phyloP scores from a whole-genome alignment of 345 rosid species.

The Camelina laxa region DNA sequence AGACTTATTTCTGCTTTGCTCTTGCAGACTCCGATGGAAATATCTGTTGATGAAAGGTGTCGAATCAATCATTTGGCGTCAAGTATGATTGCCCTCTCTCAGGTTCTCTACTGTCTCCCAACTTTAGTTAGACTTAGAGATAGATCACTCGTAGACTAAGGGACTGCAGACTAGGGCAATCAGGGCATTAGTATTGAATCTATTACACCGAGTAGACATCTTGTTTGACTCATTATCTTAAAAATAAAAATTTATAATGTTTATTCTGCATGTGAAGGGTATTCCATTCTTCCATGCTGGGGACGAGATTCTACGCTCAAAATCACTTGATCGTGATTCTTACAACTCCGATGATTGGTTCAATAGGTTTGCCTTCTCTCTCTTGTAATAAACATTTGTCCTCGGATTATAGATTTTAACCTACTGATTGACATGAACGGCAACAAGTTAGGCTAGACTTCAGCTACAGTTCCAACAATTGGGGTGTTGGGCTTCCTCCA shows the following conservation, averaged over 20 bases:
- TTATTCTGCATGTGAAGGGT: constrained; percentile 56
- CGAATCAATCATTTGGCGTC: constrained; percentile 88
- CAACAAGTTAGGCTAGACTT: constrained; percentile 72
- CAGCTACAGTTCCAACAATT: constrained; percentile 73
- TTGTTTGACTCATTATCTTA: constrained; percentile 13
- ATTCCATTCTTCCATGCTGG: constrained; percentile 95
- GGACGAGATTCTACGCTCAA: constrained; percentile 94
- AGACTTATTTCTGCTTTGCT: constrained; percentile 31
- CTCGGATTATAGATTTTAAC: not conserved
- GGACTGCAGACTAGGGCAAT: constrained; percentile 20
- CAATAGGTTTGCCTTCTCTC: constrained; percentile 63
- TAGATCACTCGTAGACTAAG: constrained; percentile 17
- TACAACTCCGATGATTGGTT: constrained; percentile 99
- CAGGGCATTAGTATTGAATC: not conserved
- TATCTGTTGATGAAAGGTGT: constrained; percentile 85
- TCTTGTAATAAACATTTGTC: constrained; percentile 10
- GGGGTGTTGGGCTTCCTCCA: constrained; percentile 98
- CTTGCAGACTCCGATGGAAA: constrained; percentile 71
- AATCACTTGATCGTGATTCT: constrained; percentile 96
- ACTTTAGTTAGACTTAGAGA: constrained; percentile 10
- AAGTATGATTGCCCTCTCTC: constrained; percentile 77
- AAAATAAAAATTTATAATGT: not conserved
- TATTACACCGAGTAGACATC: not conserved
- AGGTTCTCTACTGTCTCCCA: constrained; percentile 54
- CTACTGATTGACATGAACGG: constrained; percentile 10